A percentile compares a stretch with the other conserved stretches of the same genome.
Evolutionary conservation across 305 asterid genomes (phyloP).

Genomic region (Fraxinus dipetala): DNA sequence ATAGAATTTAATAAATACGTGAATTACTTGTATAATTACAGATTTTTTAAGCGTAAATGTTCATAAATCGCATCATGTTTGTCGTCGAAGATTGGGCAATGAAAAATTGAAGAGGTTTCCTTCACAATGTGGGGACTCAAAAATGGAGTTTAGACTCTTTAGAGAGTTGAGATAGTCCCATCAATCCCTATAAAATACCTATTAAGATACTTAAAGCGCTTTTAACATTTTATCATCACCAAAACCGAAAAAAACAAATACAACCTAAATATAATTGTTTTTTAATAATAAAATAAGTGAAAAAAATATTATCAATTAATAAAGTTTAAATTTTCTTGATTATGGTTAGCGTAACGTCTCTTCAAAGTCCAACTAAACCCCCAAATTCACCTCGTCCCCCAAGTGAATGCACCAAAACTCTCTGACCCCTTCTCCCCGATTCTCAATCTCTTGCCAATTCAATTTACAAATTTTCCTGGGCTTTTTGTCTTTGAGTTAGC

Average conservation of each 20-base stretch:
- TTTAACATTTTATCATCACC: not conserved
- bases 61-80: not conserved
- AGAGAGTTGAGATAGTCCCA: conserved; percentile 20
- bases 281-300: conserved; percentile 14
- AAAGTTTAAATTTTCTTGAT: conserved; percentile 10
- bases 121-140: not conserved
- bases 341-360: conserved; percentile 52
- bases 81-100: not conserved
- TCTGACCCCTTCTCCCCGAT: conserved; percentile 36
- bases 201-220: not conserved
- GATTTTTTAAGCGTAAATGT: not conserved
- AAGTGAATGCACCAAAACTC: conserved; percentile 35
- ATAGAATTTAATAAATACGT: not conserved
- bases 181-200: conserved; percentile 23
- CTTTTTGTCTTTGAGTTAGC: conserved; percentile 23
- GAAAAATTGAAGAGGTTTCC: not conserved
- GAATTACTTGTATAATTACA: not conserved
- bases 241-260: not conserved
- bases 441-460: conserved; percentile 30
- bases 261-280: not conserved
- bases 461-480: conserved; percentile 21
- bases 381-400: conserved; percentile 33
- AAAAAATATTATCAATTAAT: conserved; percentile 12
- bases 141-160: not conserved
- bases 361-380: conserved; percentile 63